These are phyloP conservation scores for Blastobotrys aristatus DNA, from an alignment of 1,139 yeast species.

Conservation along the genomic window DNA sequence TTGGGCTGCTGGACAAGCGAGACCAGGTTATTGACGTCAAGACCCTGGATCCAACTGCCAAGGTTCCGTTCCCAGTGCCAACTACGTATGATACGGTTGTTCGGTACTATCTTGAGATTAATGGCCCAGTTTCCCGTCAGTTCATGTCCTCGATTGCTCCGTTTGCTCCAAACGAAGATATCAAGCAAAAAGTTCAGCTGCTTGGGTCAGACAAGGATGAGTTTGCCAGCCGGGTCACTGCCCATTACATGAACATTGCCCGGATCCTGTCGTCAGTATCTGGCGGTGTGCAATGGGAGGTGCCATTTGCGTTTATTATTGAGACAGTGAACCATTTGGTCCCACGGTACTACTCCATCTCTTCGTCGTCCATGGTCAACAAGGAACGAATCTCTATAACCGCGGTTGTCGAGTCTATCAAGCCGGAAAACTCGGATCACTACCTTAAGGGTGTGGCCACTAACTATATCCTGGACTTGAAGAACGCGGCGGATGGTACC, in stretches of 20 bases:
- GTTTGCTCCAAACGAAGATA: constrained; percentile 68
- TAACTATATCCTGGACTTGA: constrained; percentile 72
- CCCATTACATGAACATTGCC: constrained; percentile 63
- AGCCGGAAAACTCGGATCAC: constrained; percentile 38
- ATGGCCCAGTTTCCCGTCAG: constrained; percentile 93
- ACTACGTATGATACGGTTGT: constrained; percentile 83
- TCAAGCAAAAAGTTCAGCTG: constrained; percentile 47
- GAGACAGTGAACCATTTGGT: constrained; percentile 79
- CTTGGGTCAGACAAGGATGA: constrained; percentile 64
- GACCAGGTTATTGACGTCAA: constrained; percentile 59
- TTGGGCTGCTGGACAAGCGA: constrained; percentile 53
- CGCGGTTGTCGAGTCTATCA: constrained; percentile 83
- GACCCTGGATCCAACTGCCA: constrained; percentile 68
- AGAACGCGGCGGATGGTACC: constrained; percentile 54
- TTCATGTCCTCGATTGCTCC: constrained; percentile 69
- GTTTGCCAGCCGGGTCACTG: constrained; percentile 62
- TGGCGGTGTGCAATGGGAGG: constrained; percentile 61
- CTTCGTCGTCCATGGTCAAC: constrained; percentile 80
- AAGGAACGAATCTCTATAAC: constrained; percentile 69
- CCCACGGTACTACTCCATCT: constrained; percentile 95
- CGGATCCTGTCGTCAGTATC: constrained; percentile 67
- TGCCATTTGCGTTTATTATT: constrained; percentile 80
- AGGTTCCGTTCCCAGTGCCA: constrained; percentile 83
- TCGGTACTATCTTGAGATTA: constrained; percentile 83
- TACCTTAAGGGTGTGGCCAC: constrained; percentile 84